Base-by-base conservation (phyloP, 352 stramenopile genomes). In the Phytopythium chamaehyphon region DNA sequence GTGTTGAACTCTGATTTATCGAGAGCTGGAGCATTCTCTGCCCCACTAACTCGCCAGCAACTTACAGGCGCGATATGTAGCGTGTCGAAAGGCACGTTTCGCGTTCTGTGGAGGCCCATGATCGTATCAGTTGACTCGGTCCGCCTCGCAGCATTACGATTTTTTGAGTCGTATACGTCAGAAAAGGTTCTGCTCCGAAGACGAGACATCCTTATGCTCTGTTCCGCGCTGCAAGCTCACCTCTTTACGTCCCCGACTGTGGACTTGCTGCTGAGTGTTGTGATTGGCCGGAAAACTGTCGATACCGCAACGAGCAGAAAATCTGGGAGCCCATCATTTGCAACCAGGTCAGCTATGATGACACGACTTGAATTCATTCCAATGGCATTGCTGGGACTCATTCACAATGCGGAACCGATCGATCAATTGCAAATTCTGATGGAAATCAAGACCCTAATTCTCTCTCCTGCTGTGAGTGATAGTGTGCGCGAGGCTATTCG, bases 101-200 rank as follows among this genome's bases (percentile, higher is more conserved):
- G 76, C 14, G 33, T 89, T 15, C 69, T 84, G 47, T 94, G 82
- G 80, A 72, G 55, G 19, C 64, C 72, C 26, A 83, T 94, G 67
- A 54, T 71, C 11, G 78, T 66, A 11, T 26, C 61, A 9, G 62
- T 69, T 35, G 64, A 76, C 12, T 69, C 64, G 31, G 63, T 93
- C 18, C 77, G 82, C 6, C 58, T 89, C 6, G 71, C 78, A 57
- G 71, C 68, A 14, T 58, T 93, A 28, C 62, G 56, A n/a, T 49
- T 92, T 2, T 88, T 91, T 37, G 80, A 93, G 55, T 48, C 73
- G 3, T 89, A 90, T 47, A 88, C 73, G 22, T 69, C 68, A 5
- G 76, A 92, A 26, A 86, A 78, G 40, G 68, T 88, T 10, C 23
- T 78, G 44, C 54, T 90, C 26, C 69, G 73, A 42, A 72, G 71